phyloP scores from a whole-genome alignment of 2,329 filamentous ascomycete genomes.

The Rugonectria rugulosa region DNA sequence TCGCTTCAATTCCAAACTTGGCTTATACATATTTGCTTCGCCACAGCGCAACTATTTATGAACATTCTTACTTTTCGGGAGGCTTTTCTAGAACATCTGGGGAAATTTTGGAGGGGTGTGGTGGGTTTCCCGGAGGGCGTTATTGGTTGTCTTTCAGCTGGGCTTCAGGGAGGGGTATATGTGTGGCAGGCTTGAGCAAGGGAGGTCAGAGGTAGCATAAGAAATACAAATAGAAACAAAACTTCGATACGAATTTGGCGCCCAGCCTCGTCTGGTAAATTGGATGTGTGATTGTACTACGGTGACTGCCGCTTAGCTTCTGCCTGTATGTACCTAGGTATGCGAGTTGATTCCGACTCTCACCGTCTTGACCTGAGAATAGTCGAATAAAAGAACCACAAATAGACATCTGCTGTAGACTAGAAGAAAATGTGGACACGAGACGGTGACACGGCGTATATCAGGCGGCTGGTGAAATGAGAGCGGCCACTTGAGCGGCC shows the following conservation, averaged over 20 bases:
- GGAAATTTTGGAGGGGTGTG: neutral
- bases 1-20: constrained; percentile 17
- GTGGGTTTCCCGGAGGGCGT: constrained; percentile 10
- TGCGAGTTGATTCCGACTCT: too few species aligned
- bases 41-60: constrained; percentile 17
- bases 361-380: too few species aligned
- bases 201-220: neutral
- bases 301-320: neutral
- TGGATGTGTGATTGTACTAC: neutral
- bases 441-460: neutral
- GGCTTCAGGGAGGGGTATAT: neutral
- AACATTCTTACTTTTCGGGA: too few species aligned
- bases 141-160: neutral
- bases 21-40: constrained; percentile 21
- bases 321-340: too few species aligned
- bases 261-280: neutral
- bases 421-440: neutral
- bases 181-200: neutral
- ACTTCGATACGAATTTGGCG: neutral
- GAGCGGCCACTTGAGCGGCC: constrained; percentile 17
- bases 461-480: constrained; percentile 21
- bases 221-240: neutral
- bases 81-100: too few species aligned
- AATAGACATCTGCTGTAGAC: too few species aligned
- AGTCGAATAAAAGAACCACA: too few species aligned